Percentiles rank a stretch among this genome's conserved stretches.
Conservation (phyloP, 2,329 filamentous ascomycete species). For the Elsinoe fawcettii region DNA sequence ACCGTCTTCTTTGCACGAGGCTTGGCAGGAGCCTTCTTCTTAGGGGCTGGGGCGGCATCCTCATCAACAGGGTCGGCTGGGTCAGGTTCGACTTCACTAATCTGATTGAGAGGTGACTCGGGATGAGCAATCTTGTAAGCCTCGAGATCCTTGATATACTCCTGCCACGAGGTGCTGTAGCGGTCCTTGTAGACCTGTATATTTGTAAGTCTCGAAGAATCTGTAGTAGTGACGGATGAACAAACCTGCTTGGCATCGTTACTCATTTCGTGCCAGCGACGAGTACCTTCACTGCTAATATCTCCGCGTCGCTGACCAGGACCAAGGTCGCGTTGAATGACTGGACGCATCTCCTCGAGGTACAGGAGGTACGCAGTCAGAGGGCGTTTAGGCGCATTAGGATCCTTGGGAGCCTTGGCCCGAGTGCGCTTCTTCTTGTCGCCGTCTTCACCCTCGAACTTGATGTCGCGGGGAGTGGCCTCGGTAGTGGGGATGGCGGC, state of each 20-base stretch:
- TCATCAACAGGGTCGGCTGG: conserved; percentile 31
- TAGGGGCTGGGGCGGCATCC: conserved; percentile 16
- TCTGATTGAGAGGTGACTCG: conserved; percentile 34
- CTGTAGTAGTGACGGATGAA: too few species aligned
- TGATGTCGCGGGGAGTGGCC: not conserved
- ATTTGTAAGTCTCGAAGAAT: not conserved
- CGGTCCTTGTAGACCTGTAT: conserved; percentile 46
- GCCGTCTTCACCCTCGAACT: conserved; percentile 20
- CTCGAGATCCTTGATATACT: conserved; percentile 49
- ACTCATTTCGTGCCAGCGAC: conserved; percentile 73
- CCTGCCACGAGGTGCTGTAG: conserved; percentile 50
- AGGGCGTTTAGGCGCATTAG: conserved; percentile 89
- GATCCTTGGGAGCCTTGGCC: conserved; percentile 55
- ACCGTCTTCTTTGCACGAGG: conserved; percentile 29
- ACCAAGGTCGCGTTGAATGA: conserved; percentile 61
- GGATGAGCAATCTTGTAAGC: conserved; percentile 49
- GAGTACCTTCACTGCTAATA: conserved; percentile 78
- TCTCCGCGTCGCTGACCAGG: conserved; percentile 60
- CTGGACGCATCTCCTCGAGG: conserved; percentile 77
- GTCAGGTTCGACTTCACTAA: conserved; percentile 29
- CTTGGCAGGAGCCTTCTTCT: conserved; percentile 23
- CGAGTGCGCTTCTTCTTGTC: conserved; percentile 28
- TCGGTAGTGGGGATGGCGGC: not conserved
- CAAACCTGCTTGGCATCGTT: conserved; percentile 61
- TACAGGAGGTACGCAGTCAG: conserved; percentile 93